These are phyloP conservation scores for Bertia moriformis DNA, from an alignment of 2,329 filamentous ascomycete species.

Conservation along the genomic window DNA sequence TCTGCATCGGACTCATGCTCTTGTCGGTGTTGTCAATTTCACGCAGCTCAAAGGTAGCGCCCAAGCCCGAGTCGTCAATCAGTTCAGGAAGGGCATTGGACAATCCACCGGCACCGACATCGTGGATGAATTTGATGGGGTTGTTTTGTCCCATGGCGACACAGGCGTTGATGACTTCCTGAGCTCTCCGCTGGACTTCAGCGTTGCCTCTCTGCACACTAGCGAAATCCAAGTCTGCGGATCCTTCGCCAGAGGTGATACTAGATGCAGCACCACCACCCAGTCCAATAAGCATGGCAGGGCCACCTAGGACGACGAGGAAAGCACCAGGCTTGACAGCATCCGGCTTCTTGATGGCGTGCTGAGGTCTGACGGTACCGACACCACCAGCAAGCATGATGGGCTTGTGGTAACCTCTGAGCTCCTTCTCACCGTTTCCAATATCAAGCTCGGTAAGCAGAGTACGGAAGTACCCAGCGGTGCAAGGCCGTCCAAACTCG, in stretches of 20 bases:
- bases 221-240: constrained; percentile 86
- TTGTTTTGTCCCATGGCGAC: constrained; percentile 69
- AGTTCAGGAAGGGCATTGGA: constrained; percentile 31
- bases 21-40: constrained; percentile 81
- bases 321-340: constrained; percentile 78
- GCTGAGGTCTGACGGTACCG: constrained; percentile 77
- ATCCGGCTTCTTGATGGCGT: constrained; percentile 70
- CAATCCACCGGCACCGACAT: constrained; percentile 84
- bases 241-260: constrained; percentile 73
- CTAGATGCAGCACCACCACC: constrained; percentile 91
- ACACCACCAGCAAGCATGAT: constrained; percentile 97
- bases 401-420: constrained; percentile 86
- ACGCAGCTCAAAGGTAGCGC: constrained; percentile 84
- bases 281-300: constrained; percentile 93
- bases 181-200: constrained; percentile 85
- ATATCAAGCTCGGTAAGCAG: constrained; percentile 58
- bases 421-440: constrained; percentile 14
- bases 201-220: constrained; percentile 95
- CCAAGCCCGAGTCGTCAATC: constrained; percentile 80
- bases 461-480: constrained; percentile 82
- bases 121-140: constrained; percentile 92
- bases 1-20: constrained; percentile 88
- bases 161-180: constrained; percentile 96
- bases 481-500: constrained; percentile 82
- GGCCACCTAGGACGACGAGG: constrained; percentile 82